Evolutionary conservation across 1,284 basidiomycete genomes (phyloP).

Genomic region (Singerocomus inundabilis): DNA sequence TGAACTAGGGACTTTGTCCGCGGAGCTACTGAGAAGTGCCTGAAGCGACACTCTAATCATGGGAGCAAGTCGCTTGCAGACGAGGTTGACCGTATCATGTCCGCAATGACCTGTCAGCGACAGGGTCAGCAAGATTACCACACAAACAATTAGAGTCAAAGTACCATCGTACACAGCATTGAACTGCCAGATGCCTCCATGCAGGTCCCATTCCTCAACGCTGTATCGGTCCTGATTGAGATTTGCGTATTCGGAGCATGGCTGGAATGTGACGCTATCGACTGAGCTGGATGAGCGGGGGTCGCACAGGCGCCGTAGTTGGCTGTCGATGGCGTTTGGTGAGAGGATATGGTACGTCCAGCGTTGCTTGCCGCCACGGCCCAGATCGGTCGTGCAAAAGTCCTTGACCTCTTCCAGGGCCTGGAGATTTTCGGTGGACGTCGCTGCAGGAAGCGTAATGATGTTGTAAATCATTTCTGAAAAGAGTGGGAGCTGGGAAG

Average conservation of each 20-base stretch:
- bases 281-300: constrained; percentile 39
- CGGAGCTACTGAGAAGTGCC: constrained; percentile 35
- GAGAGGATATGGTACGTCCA: constrained; percentile 56
- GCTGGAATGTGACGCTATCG: constrained; percentile 58
- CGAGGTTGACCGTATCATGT: constrained; percentile 56
- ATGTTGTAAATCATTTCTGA: constrained; percentile 36
- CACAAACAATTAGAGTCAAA: neutral
- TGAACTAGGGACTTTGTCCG: constrained; percentile 31
- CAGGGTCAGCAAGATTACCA: constrained; percentile 12
- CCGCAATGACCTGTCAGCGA: constrained; percentile 53
- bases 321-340: constrained; percentile 46
- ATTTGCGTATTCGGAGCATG: constrained; percentile 48
- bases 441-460: constrained; percentile 44
- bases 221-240: constrained; percentile 56
- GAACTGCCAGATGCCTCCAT: constrained; percentile 55
- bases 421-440: constrained; percentile 45
- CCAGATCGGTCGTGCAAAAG: constrained; percentile 58
- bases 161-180: constrained; percentile 62
- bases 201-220: constrained; percentile 53
- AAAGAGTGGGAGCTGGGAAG: constrained; percentile 2
- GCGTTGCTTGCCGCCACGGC: constrained; percentile 46
- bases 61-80: constrained; percentile 43
- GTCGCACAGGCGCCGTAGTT: constrained; percentile 42
- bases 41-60: constrained; percentile 45
- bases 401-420: constrained; percentile 52